Conservation (phyloP, 2,329 filamentous ascomycete genomes). For the Apiospora kogelbergensis region DNA sequence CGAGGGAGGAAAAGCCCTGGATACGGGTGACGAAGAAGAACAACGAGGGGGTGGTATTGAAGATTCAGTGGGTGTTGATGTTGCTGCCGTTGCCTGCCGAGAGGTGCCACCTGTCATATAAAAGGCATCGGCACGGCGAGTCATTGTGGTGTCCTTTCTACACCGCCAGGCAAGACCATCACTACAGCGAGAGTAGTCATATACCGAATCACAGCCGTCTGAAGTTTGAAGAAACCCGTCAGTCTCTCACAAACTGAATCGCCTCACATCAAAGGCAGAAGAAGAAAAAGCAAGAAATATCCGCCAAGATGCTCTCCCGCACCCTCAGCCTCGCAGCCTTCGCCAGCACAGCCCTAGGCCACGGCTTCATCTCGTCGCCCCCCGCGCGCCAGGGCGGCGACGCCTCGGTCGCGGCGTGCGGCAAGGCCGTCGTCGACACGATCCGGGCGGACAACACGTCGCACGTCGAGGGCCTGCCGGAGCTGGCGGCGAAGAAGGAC, state of each 20-base stretch:
- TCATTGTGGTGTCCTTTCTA: background rate
- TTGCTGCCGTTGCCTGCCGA: background rate
- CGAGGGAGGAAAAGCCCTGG: background rate
- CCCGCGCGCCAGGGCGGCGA: slow-evolving; percentile 47
- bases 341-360: slow-evolving; percentile 37
- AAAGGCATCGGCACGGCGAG: background rate
- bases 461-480: slow-evolving; percentile 50
- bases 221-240: background rate
- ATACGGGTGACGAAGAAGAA: background rate
- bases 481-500: slow-evolving; percentile 26
- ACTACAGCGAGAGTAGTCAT: background rate
- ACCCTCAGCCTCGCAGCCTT: slow-evolving; percentile 12
- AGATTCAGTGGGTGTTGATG: background rate
- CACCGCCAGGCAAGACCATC: background rate
- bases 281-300: background rate
- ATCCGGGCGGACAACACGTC: slow-evolving; percentile 50
- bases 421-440: slow-evolving; percentile 53
- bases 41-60: background rate
- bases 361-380: slow-evolving; percentile 52
- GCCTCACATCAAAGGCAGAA: background rate
- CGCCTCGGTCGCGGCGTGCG: slow-evolving; percentile 52
- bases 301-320: slow-evolving; percentile 16
- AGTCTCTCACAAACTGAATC: background rate
- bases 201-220: background rate
- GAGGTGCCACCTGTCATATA: background rate